These are phyloP conservation scores for Trichomonascaceae sp. DNA, from an alignment of 1,139 yeast genomes.

Conservation along the genomic window DNA sequence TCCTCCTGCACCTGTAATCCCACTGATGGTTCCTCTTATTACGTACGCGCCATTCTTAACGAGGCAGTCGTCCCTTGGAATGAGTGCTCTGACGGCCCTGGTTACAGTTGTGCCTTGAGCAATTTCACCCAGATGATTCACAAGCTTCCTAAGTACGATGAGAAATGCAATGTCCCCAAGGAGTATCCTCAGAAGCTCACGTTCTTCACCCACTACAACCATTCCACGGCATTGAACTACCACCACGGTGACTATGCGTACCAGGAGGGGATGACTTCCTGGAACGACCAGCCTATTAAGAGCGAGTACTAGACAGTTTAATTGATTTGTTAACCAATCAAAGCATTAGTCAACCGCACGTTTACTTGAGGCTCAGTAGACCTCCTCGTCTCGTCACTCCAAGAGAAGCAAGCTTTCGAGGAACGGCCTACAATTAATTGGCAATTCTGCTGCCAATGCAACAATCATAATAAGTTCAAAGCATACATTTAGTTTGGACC, in stretches of 20 bases:
- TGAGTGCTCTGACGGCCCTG: conserved; percentile 44
- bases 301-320: no score
- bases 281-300: conserved; percentile 8
- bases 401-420: no score
- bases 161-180: conserved; percentile 16
- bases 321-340: no score
- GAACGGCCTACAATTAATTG: no score
- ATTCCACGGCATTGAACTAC: conserved; percentile 13
- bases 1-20: conserved; percentile 12
- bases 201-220: conserved; percentile 24
- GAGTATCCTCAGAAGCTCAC: conserved; percentile 17
- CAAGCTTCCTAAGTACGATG: conserved; percentile 10
- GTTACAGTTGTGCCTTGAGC: conserved; percentile 39
- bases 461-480: no score
- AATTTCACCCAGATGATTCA: conserved; percentile 23
- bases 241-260: conserved; percentile 12
- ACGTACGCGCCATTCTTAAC: conserved; percentile 41
- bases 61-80: conserved; percentile 49
- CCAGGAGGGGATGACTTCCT: conserved; percentile 9
- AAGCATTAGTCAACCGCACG: no score
- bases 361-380: no score
- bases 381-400: no score
- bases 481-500: background rate
- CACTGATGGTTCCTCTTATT: conserved; percentile 23
- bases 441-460: no score